Conservation (phyloP, 129 eudicot genomes). For the Flaveria brownii region DNA sequence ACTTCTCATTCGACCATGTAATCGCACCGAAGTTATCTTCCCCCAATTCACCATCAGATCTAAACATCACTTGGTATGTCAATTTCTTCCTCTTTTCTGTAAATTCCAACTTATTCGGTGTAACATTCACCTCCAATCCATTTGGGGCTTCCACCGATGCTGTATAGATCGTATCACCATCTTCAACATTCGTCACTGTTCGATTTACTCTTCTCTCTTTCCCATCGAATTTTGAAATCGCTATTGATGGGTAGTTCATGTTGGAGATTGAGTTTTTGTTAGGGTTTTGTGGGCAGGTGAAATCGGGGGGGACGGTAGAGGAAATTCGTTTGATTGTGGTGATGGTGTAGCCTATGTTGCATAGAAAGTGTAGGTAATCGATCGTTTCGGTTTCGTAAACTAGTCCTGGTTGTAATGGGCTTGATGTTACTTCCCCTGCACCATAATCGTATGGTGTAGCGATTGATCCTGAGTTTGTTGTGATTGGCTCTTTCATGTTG, state of each 20-base stretch:
- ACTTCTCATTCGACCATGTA: slow-evolving; percentile 68
- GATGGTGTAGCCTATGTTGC: slow-evolving; percentile 54
- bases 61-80: slow-evolving; percentile 52
- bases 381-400: slow-evolving; percentile 55
- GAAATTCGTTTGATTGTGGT: slow-evolving; percentile 53
- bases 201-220: slow-evolving; percentile 44
- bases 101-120: slow-evolving; percentile 52
- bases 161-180: slow-evolving; percentile 47
- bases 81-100: slow-evolving; percentile 30
- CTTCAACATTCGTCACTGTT: slow-evolving; percentile 67
- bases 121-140: slow-evolving; percentile 54
- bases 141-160: slow-evolving; percentile 54
- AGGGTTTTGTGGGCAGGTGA: slow-evolving; percentile 57
- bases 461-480: slow-evolving; percentile 43
- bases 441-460: slow-evolving; percentile 86
- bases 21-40: slow-evolving; percentile 62
- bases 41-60: slow-evolving; percentile 15
- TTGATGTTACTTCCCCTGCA: slow-evolving; percentile 74
- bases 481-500: slow-evolving; percentile 54
- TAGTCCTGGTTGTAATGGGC: slow-evolving; percentile 66
- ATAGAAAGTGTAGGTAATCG: slow-evolving; percentile 56
- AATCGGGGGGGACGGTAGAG: slow-evolving; percentile 43
- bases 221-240: slow-evolving; percentile 38
- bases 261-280: slow-evolving; percentile 41
- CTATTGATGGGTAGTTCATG: slow-evolving; percentile 87